These are phyloP conservation scores for Lactarius tabidus DNA, from an alignment of 768 basidiomycete species.

Conservation along the genomic window DNA sequence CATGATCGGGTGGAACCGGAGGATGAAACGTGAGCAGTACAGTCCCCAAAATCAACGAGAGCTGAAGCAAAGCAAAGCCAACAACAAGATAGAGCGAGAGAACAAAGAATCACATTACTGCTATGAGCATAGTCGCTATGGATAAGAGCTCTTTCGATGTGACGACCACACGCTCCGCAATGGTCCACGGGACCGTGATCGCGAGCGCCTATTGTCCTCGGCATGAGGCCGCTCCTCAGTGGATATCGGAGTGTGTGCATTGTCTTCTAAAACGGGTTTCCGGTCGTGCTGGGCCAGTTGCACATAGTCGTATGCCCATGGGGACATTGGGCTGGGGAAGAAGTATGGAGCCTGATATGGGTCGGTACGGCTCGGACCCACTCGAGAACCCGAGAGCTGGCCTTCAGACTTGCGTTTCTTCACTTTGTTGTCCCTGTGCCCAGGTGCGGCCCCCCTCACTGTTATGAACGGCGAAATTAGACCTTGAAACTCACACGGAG, in stretches of 20 bases:
- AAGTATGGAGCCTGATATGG: slow-evolving; percentile 66
- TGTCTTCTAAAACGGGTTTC: background rate
- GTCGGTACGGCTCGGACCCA: slow-evolving; percentile 40
- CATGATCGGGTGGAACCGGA: too few relatives aligned
- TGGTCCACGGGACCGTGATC: background rate
- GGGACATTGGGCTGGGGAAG: slow-evolving; percentile 46
- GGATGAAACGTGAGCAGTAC: background rate
- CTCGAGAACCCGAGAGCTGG: background rate
- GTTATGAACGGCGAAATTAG: background rate
- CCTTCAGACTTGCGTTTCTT: background rate
- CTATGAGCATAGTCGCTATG: background rate
- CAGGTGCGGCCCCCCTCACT: background rate
- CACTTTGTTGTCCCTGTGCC: background rate
- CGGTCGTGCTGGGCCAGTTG: slow-evolving; percentile 11
- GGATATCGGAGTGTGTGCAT: background rate
- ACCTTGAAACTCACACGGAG: background rate
- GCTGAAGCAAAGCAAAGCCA: background rate
- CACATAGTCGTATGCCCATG: slow-evolving; percentile 35
- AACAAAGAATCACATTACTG: background rate
- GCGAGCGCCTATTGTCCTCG: background rate
- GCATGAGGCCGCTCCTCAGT: background rate
- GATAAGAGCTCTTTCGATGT: background rate
- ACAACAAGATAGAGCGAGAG: background rate
- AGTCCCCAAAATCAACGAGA: background rate
- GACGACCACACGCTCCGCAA: background rate